These are phyloP conservation scores for Phytophthora kernoviae DNA, from an alignment of 352 stramenopile genomes.

Conservation along the genomic window DNA sequence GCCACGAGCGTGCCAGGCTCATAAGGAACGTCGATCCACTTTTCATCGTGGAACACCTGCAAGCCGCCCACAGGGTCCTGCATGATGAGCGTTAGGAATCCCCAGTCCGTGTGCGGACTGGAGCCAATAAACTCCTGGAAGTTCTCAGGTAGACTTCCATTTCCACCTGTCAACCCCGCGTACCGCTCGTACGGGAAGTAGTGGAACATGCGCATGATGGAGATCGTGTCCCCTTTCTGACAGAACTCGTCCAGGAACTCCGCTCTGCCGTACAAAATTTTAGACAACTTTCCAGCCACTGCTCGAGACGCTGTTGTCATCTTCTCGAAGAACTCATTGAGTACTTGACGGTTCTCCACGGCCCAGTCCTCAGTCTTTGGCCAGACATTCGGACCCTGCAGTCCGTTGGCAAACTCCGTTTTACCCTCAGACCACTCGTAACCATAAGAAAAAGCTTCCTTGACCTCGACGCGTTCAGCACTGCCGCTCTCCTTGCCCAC, in stretches of 20 bases:
- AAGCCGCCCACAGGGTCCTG: slow-evolving; percentile 75
- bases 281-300: slow-evolving; percentile 55
- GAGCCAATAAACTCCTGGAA: slow-evolving; percentile 78
- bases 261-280: slow-evolving; percentile 53
- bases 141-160: slow-evolving; percentile 31
- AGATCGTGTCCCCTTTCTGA: slow-evolving; percentile 74
- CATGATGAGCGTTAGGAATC: slow-evolving; percentile 84
- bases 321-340: slow-evolving; percentile 64
- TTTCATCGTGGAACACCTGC: slow-evolving; percentile 69
- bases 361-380: slow-evolving; percentile 40
- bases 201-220: slow-evolving; percentile 86
- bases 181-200: slow-evolving; percentile 82
- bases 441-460: slow-evolving; percentile 84
- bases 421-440: slow-evolving; percentile 60
- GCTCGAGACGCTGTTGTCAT: slow-evolving; percentile 58
- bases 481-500: slow-evolving; percentile 82
- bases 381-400: slow-evolving; percentile 81
- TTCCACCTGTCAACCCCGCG: slow-evolving; percentile 32
- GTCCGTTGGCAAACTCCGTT: slow-evolving; percentile 52
- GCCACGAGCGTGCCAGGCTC: slow-evolving; percentile 73
- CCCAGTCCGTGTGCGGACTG: slow-evolving; percentile 86
- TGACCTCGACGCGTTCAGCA: slow-evolving; percentile 78
- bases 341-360: slow-evolving; percentile 34
- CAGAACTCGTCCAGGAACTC: slow-evolving; percentile 68
- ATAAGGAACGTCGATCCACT: slow-evolving; percentile 81